Evolutionary conservation across 208 protist genomes (phyloP), one percentile per base, ranked within the genome.

Genomic region (Leishmania martiniquensis): DNA sequence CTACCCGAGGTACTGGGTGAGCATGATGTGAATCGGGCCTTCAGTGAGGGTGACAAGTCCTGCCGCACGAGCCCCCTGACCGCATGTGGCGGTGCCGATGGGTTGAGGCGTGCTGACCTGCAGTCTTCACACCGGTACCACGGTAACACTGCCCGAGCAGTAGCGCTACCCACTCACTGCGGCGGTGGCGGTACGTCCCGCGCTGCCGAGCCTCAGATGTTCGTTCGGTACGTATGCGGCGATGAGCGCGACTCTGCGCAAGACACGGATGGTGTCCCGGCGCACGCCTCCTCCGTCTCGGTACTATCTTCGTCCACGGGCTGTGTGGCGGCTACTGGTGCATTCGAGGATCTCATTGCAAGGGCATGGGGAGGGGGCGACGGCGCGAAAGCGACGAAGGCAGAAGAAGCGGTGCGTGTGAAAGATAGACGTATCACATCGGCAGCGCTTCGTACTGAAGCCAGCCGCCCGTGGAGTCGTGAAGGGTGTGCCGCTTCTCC

Each of bases 331-430:
- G n/a, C 0, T 7, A 3, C 63, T 10, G 32, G 39, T 71, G 10
- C 66, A 15, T 83, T 70, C 54, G 57, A 63, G 4, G 78, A 83
- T 37, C 73, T 83, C 65, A 72, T 83, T 29, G 42, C 78, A 5
- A 51, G 44, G 34, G 78, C 78, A 13, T 78, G 72, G 78, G 78
- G 78, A 15, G 15, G 22, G n/a, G n/a, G n/a, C n/a, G n/a, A n/a
- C n/a, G n/a, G n/a, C n/a, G 32, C 29, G 29, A 25, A 44, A 42
- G 3, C 20, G 42, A 1, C 65, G 44, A 34, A 20, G 25, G 7
- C 9, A 42, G 60, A 5, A 42, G 34, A 17, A 15, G 60, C 15
- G 4, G 34, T 29, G 10, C 32, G 34, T 17, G 60, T 25, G 5
- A 15, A 4, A 44, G 2, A 17, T 34, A 1, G 32, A 17, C 15